Evolutionary conservation across 768 basidiomycete species (phyloP).

Genomic region (Rossbeevera mucosa): DNA sequence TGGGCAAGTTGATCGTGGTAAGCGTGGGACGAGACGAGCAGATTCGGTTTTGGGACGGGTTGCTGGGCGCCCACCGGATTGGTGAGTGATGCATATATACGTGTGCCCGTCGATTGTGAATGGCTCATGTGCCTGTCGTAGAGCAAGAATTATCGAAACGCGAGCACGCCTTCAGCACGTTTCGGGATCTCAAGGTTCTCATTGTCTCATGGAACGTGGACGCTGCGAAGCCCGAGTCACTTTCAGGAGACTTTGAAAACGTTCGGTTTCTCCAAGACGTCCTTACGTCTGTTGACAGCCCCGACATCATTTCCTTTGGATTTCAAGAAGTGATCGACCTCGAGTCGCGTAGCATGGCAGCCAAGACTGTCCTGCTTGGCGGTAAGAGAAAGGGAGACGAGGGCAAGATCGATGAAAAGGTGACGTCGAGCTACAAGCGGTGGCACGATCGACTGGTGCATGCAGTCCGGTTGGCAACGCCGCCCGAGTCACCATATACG

Average conservation of each 20-base stretch:
- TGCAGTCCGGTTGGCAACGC: conserved; percentile 72
- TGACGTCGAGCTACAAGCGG: conserved; percentile 79
- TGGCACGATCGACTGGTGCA: conserved; percentile 81
- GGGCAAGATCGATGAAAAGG: conserved; percentile 61
- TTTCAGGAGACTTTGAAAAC: conserved; percentile 66
- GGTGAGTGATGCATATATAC: conserved; percentile 46
- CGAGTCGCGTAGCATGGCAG: conserved; percentile 87
- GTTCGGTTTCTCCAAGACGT: conserved; percentile 74
- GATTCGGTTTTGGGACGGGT: conserved; percentile 84
- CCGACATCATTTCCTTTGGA: conserved; percentile 90
- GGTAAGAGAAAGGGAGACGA: conserved; percentile 59
- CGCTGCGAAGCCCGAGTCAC: conserved; percentile 73
- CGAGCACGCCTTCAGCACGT: conserved; percentile 73
- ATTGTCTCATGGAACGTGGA: conserved; percentile 93
- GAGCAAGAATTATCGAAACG: conserved; percentile 73
- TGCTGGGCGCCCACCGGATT: conserved; percentile 80
- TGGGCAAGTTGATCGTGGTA: conserved; percentile 62
- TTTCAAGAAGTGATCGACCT: conserved; percentile 97
- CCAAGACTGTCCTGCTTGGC: conserved; percentile 84
- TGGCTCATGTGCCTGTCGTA: conserved; percentile 27
- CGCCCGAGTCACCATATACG: conserved; percentile 68
- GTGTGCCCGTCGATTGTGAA: neutral
- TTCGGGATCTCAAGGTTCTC: conserved; percentile 72
- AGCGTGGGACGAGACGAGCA: conserved; percentile 73
- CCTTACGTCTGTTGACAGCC: conserved; percentile 63